Evolutionary conservation across 1,139 yeast genomes (phyloP), one percentile per base, ranked within the genome.

Genomic region (Fermentozyma sake): DNA sequence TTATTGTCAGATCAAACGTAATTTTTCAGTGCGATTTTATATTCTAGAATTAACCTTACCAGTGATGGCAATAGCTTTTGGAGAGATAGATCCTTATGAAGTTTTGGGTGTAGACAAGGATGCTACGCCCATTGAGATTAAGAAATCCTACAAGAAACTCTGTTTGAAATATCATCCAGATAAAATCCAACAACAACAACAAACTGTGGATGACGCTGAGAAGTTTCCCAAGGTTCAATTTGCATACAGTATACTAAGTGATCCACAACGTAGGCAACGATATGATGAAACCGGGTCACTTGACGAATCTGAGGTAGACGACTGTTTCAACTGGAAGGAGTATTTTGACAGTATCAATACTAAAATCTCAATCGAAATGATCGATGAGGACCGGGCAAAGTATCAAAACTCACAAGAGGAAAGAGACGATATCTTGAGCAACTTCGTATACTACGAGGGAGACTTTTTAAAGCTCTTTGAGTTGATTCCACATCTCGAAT

Each of bases 101-200:
- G 68, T 66, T 1, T 62, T 86, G 14, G 72, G 61, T 11, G 68
- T 75, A 2, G 44, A 46, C 2, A 42, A 37, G 14, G 46, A 51
- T 2, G 65, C 76, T 2, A 54, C 75, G 2, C 74, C 72, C 1
- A 55, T 70, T 1, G 79, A 71, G 11, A 71, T 86, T 42, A 83
- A 80, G 48, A 76, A 72, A 45, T 75, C 87, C 0, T 86, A 86
- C 52, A 75, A 87, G 42, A 74, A 72, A 37, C 58, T 75, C 22
- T 85, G 94, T 41, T 64, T 86, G 23, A 60, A 67, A 35, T 70
- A 72, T 37, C 96, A 86, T 50, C 96, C 96, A 0, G 96, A 86
- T 53, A 86, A 85, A 48, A 48, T 71, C 23, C 64, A 60, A 33
- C 74, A 72, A 34, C 37, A 40, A 12, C 36, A 37, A 18, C 21